These are phyloP conservation scores for Botrytis elliptica DNA, from an alignment of 2,329 filamentous ascomycete genomes.

Conservation along the genomic window DNA sequence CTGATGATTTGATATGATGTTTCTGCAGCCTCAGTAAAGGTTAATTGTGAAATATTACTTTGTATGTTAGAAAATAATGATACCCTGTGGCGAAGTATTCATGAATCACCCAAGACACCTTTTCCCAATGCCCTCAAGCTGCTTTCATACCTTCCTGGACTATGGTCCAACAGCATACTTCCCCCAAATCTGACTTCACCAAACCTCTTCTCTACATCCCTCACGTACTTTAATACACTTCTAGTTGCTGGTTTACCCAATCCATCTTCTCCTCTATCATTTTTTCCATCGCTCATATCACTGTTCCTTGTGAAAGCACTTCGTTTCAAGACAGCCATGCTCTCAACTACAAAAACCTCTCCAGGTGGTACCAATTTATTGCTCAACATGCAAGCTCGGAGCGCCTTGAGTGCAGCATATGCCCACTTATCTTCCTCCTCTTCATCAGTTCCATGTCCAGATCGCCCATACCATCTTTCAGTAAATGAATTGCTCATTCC, in stretches of 20 bases:
- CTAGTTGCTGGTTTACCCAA: slow-evolving; percentile 66
- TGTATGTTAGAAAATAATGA: too few species aligned
- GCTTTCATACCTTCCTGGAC: slow-evolving; percentile 70
- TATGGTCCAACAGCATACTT: slow-evolving; percentile 75
- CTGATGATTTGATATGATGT: neutral
- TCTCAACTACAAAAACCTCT: slow-evolving; percentile 73
- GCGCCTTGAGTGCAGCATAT: slow-evolving; percentile 61
- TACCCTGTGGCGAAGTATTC: neutral
- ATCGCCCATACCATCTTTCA: slow-evolving; percentile 57
- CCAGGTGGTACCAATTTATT: slow-evolving; percentile 72
- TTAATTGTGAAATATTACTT: neutral
- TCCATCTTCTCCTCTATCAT: slow-evolving; percentile 20
- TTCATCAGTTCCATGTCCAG: slow-evolving; percentile 40
- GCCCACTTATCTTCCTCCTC: slow-evolving; percentile 68
- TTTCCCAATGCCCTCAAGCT: slow-evolving; percentile 60
- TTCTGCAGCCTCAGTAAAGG: too few species aligned
- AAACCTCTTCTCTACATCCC: slow-evolving; percentile 69
- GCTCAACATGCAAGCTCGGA: slow-evolving; percentile 67
- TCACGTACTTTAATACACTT: slow-evolving; percentile 67
- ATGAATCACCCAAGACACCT: slow-evolving; percentile 38
- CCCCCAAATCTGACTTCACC: slow-evolving; percentile 69
- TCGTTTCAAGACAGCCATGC: slow-evolving; percentile 62
- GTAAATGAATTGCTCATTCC: slow-evolving; percentile 61
- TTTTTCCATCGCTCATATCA: neutral
- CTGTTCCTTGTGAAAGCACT: slow-evolving; percentile 55